Conservation (phyloP, 2,329 filamentous ascomycete genomes). For the Talaromyces sp. region DNA sequence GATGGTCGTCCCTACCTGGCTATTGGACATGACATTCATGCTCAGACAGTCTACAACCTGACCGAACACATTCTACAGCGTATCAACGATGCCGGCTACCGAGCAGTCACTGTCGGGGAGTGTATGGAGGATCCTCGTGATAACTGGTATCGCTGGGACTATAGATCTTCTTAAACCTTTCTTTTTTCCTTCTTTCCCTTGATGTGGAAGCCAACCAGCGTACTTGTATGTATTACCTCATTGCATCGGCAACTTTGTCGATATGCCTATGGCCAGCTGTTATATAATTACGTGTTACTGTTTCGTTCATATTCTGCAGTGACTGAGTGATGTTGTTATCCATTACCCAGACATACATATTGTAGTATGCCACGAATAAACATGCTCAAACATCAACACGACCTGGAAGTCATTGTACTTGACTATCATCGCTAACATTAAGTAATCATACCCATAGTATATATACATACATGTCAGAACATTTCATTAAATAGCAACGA, state of each 20-base stretch:
- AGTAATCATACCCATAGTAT: background rate
- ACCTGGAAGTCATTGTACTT: background rate
- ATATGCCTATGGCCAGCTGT: background rate
- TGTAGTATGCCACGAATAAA: background rate
- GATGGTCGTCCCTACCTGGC: conserved; percentile 37
- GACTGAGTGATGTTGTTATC: background rate
- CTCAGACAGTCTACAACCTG: conserved; percentile 43
- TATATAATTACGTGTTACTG: background rate
- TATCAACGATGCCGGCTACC: conserved; percentile 31
- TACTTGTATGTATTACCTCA: background rate
- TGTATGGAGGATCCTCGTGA: conserved; percentile 39
- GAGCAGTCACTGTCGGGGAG: conserved; percentile 44
- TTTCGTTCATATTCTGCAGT: background rate
- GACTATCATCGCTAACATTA: background rate
- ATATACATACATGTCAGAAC: background rate
- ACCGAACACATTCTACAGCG: conserved; percentile 40
- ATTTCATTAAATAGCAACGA: background rate
- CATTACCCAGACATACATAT: background rate
- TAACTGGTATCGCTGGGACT: conserved; percentile 43
- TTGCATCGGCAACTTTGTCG: background rate
- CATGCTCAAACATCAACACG: background rate
- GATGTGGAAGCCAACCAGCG: background rate
- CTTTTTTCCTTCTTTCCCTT: background rate
- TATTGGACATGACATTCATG: conserved; percentile 43
- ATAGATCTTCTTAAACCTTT: conserved; percentile 15